These are phyloP conservation scores for Fusarium ramigenum DNA, from an alignment of 2,329 filamentous ascomycete species.

Conservation along the genomic window DNA sequence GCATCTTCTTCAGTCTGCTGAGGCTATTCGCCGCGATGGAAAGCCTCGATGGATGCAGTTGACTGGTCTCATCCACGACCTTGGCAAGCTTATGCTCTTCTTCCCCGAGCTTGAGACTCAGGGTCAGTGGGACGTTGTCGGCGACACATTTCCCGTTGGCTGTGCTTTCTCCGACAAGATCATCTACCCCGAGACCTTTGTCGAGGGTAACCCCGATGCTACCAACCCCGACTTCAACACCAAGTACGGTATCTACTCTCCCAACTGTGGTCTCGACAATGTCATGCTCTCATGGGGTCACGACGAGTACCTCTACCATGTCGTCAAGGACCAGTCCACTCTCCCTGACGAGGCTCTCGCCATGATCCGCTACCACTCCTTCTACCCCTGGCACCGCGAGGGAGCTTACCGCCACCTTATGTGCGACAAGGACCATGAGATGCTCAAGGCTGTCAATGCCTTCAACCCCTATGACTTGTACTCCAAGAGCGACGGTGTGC, in stretches of 20 bases:
- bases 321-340: conserved; percentile 82
- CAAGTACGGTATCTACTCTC: conserved; percentile 80
- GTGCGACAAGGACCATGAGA: conserved; percentile 80
- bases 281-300: conserved; percentile 92
- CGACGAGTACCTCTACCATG: conserved; percentile 87
- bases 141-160: conserved; percentile 84
- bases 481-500: conserved; percentile 87
- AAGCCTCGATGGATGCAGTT: conserved; percentile 86
- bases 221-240: conserved; percentile 77
- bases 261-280: conserved; percentile 84
- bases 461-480: conserved; percentile 95
- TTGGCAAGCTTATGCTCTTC: conserved; percentile 83
- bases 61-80: conserved; percentile 79
- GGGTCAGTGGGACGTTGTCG: conserved; percentile 94
- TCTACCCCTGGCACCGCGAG: conserved; percentile 90
- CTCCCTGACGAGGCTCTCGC: conserved; percentile 85
- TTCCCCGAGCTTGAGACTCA: conserved; percentile 71
- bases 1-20: conserved; percentile 87
- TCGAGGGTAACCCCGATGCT: conserved; percentile 75
- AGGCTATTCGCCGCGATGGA: conserved; percentile 87
- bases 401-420: conserved; percentile 85
- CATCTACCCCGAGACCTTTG: conserved; percentile 83
- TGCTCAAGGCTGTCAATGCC: conserved; percentile 82
- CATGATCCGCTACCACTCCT: conserved; percentile 93
- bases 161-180: conserved; percentile 79